Evolutionary conservation across 169 alveolate genomes (phyloP), one percentile per base, ranked within the genome.

Genomic region (Amoebophrya sp.): DNA sequence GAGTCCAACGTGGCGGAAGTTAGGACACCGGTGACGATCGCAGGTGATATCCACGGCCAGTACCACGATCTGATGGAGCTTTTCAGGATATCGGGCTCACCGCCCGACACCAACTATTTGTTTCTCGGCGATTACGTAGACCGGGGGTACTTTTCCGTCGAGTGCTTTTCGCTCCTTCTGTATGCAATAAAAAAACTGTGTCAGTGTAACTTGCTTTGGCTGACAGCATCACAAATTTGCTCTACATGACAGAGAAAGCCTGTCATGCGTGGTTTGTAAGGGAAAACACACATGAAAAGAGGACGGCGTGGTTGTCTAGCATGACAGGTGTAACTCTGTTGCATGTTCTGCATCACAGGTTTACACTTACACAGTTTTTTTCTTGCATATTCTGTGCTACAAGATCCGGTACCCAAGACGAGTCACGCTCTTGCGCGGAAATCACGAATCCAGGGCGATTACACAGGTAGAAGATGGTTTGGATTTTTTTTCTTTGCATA

Each of bases 91-190:
- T 0, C 32, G 35, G 83, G 83, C 29, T 7, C 83, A 25, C 83
- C 98, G 47, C 99, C 99, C 40, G 98, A 98, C 89, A 97, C 98
- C 40, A 99, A 98, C 93, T 98, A 98, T 93, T 93, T 98, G 91
- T 99, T 99, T 95, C 93, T 99, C 94, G 99, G 99, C 77, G 99
- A 99, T 94, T 99, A 97, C 93, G 99, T 99, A 3, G 99, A 99
- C 95, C 94, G 99, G 93, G 99, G 99, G 88, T 97, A 97, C 92
- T 97, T 98, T 94, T 97, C 99, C 3, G 99, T 99, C 39, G 99
- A 99, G 95, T 98, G 99, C n/a, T 98, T 98, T 95, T 96, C 98
- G 77, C 97, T 98, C 35, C 83, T 66, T 2, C 35, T 66, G n/a
- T n/a, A n/a, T n/a, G n/a, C n/a, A n/a, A n/a, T n/a, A n/a, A n/a